Evolutionary conservation across 1,139 yeast genomes (phyloP).

Genomic region (Yamadazyma blattariae): DNA sequence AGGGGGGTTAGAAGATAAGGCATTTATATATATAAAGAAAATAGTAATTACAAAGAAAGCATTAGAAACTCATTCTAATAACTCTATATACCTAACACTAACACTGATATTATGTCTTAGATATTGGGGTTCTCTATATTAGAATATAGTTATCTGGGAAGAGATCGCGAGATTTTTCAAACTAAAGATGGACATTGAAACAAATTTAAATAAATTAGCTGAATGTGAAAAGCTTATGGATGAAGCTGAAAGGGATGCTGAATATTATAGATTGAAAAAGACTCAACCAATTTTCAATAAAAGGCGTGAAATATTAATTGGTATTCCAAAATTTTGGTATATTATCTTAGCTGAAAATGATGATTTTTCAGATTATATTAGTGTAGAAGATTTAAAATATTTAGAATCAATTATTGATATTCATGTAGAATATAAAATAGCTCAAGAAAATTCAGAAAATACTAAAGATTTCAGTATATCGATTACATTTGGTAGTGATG

Average conservation of each 20-base stretch:
- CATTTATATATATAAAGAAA: background rate
- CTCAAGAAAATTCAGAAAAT: slow-evolving; percentile 25
- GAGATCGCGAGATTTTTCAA: no score
- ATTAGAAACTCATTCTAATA: no score
- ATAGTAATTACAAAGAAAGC: no score
- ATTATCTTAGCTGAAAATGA: slow-evolving; percentile 72
- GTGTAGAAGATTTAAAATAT: slow-evolving; percentile 66
- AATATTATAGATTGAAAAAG: slow-evolving; percentile 42
- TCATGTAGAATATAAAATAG: slow-evolving; percentile 48
- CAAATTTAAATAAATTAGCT: slow-evolving; percentile 34
- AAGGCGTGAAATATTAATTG: slow-evolving; percentile 43
- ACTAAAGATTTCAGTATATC: slow-evolving; percentile 57
- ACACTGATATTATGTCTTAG: no score
- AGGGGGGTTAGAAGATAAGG: slow-evolving; percentile 47
- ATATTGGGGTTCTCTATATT: no score
- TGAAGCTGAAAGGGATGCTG: slow-evolving; percentile 55
- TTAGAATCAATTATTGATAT: slow-evolving; percentile 59
- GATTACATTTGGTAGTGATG: slow-evolving; percentile 42
- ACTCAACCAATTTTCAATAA: slow-evolving; percentile 50
- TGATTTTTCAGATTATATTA: slow-evolving; percentile 68
- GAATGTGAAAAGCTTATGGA: slow-evolving; percentile 56
- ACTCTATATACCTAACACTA: no score
- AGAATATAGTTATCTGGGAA: no score
- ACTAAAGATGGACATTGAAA: slow-evolving; percentile 11
- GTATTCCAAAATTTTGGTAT: slow-evolving; percentile 73